Base-by-base conservation (phyloP, 2,329 filamentous ascomycete species). In the Penicillium glabrum region DNA sequence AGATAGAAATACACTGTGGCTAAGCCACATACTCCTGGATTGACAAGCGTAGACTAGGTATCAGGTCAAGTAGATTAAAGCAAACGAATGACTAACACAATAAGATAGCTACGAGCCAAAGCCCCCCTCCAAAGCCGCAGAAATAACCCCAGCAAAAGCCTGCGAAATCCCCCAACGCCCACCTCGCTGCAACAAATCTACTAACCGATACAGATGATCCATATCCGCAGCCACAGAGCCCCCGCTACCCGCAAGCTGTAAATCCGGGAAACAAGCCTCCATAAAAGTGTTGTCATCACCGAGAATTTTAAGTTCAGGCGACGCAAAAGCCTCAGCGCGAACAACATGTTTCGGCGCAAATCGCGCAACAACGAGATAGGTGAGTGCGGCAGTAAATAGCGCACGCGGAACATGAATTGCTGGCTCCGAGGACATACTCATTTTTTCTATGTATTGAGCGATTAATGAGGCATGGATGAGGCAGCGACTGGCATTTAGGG, bases 131-230 rank as follows among this genome's bases (percentile, higher is more conserved):
- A 58, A 31, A 23, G 53, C 53, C 26, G 53, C 16, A 43, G 48
- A 53, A 35, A 70, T 56, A 8, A 68, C 64, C 23, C 55, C 56
- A 1, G 68, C 62, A 60, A 70, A 69, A 26, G 61, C 57, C 26
- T 63, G 56, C 3, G 67, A 68, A 49, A 70, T 70, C 27, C 61
- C 66, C 68, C 68, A 70, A 39, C 67, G 61, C 1, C 67, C 67
- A 41, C 66, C 64, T 1, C 67, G 61, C 27, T 64, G 60, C 27
- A 70, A 41, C n/a, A 41, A 23, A 41, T 41, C 39, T 21, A 41
- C 39, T 10, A 41, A 41, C 5, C 39, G 64, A 49, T 67, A 65
- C 7, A 70, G 46, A 19, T 67, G 63, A 45, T 67, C 63, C 19
- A 66, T 52, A 49, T 68, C 65, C 6, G 62, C 60, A 31, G 63